These are phyloP conservation scores for Prunus armeniaca DNA, from an alignment of 306 rosid species.

Conservation along the genomic window DNA sequence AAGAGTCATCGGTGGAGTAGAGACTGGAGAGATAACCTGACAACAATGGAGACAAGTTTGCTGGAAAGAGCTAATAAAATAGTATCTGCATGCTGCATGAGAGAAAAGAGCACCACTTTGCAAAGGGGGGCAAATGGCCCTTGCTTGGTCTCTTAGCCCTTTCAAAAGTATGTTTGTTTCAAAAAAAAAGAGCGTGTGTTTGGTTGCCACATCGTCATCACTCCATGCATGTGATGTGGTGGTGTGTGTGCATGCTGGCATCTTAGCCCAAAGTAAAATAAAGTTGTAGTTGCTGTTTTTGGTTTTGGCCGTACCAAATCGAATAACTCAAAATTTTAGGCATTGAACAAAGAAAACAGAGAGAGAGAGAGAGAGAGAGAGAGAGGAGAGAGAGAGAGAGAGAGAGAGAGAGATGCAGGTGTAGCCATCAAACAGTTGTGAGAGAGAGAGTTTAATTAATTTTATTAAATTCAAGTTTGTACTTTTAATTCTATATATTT, in stretches of 20 bases:
- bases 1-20: neutral
- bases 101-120: neutral
- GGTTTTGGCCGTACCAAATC: conserved; percentile 26
- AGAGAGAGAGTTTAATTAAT: neutral
- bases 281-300: neutral
- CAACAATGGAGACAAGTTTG: neutral
- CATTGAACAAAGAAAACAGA: neutral
- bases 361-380: neutral
- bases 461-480: no score
- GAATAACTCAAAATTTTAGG: conserved; percentile 5
- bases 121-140: neutral
- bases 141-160: conserved; percentile 9
- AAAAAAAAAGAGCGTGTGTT: neutral
- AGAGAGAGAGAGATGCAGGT: conserved; percentile 31
- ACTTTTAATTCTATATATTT: neutral
- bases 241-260: conserved; percentile 29
- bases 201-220: conserved; percentile 4
- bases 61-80: conserved; percentile 32
- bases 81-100: neutral
- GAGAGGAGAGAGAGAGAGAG: neutral
- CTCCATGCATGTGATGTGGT: conserved; percentile 13
- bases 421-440: conserved; percentile 37
- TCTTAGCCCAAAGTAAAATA: conserved; percentile 18
- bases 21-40: no score
- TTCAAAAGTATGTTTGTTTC: neutral